These are phyloP conservation scores for Arthroderma uncinatum DNA, from an alignment of 2,329 filamentous ascomycete genomes.

Conservation along the genomic window DNA sequence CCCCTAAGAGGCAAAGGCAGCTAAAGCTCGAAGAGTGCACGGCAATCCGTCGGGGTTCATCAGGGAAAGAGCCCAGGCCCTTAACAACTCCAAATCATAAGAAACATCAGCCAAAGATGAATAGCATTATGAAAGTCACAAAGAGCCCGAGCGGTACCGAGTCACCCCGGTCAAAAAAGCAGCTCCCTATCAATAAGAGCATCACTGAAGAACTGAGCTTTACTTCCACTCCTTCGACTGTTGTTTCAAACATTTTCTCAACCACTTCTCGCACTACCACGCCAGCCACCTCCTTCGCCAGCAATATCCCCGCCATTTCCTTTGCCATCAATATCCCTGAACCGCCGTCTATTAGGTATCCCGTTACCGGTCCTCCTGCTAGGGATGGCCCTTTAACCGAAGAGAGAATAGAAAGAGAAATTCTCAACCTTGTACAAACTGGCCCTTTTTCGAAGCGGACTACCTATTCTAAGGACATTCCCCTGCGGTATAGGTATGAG, in stretches of 20 bases:
- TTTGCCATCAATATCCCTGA: not conserved
- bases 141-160: not conserved
- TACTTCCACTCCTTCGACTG: not conserved
- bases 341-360: not conserved
- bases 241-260: not conserved
- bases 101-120: not conserved
- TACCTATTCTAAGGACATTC: conserved; percentile 20
- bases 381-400: not conserved
- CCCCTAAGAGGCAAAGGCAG: conserved; percentile 15
- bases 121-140: not conserved
- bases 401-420: conserved; percentile 16
- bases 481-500: conserved; percentile 30
- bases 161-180: not conserved
- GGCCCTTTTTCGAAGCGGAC: conserved; percentile 28
- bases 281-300: no score
- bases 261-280: not conserved
- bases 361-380: not conserved
- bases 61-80: not conserved
- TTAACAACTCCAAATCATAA: not conserved
- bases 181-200: no score
- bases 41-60: not conserved
- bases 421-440: conserved; percentile 22
- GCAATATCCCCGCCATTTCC: not conserved
- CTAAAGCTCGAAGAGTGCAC: conserved; percentile 12
- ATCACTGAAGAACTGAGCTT: not conserved